Base-by-base conservation (phyloP, 2,329 filamentous ascomycete genomes). In the Biscogniauxia sp. region DNA sequence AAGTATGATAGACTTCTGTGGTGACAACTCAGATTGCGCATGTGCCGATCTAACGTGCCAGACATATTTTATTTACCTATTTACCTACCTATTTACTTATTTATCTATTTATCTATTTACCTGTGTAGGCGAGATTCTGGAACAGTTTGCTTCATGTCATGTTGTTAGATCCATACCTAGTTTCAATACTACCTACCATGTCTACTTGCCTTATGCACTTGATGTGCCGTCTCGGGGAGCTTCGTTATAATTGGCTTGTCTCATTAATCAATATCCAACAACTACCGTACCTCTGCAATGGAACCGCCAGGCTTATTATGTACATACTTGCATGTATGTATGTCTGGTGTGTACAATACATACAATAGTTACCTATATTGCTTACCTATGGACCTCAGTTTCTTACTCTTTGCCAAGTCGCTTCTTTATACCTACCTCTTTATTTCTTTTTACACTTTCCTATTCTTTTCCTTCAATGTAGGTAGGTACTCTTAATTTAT, bases 321-420 rank as follows among this genome's bases (percentile, higher is more conserved):
- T 52, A 55, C 37, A 13, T 54, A 53, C 49, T 20, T 49, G 49
- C 32, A 55, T 45, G 26, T n/a, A 55, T 45, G 37, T 5, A 37
- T 37, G 28, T n/a, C n/a, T n/a, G n/a, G n/a, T n/a, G n/a, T n/a
- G n/a, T 19, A 20, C 28, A 55, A 53, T 56, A 52, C 54, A 32
- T 32, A 32, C 28, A 32, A 32, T 32, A 32, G 28, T 32, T 32
- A 32, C 28, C 11, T 32, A 32, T 13, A 32, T 32, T 32, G 28
- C 28, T 58, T 51, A 52, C 52, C 51, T 41, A 60, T 55, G 59
- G n/a, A n/a, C n/a, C n/a, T 64, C 57, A 60, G 11, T 53, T 50
- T 54, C 45, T 26, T 59, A n/a, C 49, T 50, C 52, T 51, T 28
- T 57, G 60, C 60, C 28, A 32, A 32, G 28, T 32, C 28, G 28